These are phyloP conservation scores for Danielia oregonensis DNA, from an alignment of 805 yeast species.

Conservation along the genomic window DNA sequence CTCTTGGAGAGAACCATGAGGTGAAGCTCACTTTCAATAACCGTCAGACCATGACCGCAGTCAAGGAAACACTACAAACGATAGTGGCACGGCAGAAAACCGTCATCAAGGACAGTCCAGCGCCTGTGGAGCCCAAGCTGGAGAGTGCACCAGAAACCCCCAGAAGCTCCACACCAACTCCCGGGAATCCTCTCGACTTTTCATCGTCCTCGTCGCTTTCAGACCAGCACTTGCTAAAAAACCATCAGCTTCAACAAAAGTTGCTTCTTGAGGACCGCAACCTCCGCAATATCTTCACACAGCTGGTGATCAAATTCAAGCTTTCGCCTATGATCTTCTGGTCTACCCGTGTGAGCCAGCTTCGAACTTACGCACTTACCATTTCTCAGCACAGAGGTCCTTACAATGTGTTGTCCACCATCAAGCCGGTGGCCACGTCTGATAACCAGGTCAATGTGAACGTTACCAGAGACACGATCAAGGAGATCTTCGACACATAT, in stretches of 20 bases:
- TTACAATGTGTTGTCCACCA: constrained; percentile 88
- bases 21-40: constrained; percentile 60
- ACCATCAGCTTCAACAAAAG: constrained; percentile 75
- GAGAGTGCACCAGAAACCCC: constrained; percentile 5
- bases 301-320: constrained; percentile 76
- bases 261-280: constrained; percentile 65
- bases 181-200: constrained; percentile 18
- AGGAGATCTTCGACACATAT: constrained; percentile 85
- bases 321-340: constrained; percentile 82
- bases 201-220: constrained; percentile 25
- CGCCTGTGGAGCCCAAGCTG: constrained; percentile 7
- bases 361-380: constrained; percentile 83
- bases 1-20: constrained; percentile 29
- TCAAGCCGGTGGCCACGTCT: constrained; percentile 87
- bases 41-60: constrained; percentile 71
- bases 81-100: constrained; percentile 65
- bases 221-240: constrained; percentile 54
- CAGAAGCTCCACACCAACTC: not conserved
- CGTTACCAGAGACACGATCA: constrained; percentile 85
- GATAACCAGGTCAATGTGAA: constrained; percentile 93
- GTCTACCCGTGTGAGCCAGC: constrained; percentile 72
- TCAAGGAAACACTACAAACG: constrained; percentile 63
- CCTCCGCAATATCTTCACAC: constrained; percentile 75
- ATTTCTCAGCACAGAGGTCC: constrained; percentile 86
- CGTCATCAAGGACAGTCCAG: constrained; percentile 38